Conservation (phyloP, 106 monocot species). For the Cymbidium sinense region DNA sequence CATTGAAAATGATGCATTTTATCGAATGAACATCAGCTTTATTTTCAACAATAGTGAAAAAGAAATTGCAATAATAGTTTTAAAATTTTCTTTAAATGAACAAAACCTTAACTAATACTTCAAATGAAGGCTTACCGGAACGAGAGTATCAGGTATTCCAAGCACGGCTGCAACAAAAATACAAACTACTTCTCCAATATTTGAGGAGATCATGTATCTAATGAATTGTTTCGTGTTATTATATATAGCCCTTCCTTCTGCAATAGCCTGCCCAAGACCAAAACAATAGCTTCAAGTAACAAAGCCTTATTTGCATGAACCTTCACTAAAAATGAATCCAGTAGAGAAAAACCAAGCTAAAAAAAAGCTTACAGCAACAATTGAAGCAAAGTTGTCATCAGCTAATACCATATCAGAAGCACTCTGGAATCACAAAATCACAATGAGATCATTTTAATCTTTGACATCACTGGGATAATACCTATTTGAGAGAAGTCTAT, state of each 20-base stretch:
- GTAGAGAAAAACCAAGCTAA: background rate
- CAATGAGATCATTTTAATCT: background rate
- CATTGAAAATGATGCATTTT: background rate
- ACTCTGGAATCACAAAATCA: conserved; percentile 53
- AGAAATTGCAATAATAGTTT: background rate
- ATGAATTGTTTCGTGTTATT: conserved; percentile 99
- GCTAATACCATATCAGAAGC: conserved; percentile 99
- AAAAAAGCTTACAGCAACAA: conserved; percentile 70
- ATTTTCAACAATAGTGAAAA: background rate
- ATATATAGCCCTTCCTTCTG: conserved; percentile 98
- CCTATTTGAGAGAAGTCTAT: background rate
- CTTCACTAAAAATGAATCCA: background rate
- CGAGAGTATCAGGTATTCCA: conserved; percentile 95
- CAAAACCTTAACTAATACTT: background rate
- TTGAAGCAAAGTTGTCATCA: conserved; percentile 98
- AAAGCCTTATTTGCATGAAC: background rate
- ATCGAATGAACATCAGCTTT: background rate
- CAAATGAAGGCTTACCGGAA: conserved; percentile 59
- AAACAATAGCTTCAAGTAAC: conserved; percentile 8
- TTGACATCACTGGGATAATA: background rate
- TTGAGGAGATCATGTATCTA: conserved; percentile 99
- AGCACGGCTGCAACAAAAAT: conserved; percentile 98
- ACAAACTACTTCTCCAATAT: conserved; percentile 99
- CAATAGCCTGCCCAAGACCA: conserved; percentile 71
- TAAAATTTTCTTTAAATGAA: background rate